Evolutionary conservation across 1,284 basidiomycete genomes (phyloP), one percentile per base, ranked within the genome.

Genomic region (Cryptococcus deneoformans): DNA sequence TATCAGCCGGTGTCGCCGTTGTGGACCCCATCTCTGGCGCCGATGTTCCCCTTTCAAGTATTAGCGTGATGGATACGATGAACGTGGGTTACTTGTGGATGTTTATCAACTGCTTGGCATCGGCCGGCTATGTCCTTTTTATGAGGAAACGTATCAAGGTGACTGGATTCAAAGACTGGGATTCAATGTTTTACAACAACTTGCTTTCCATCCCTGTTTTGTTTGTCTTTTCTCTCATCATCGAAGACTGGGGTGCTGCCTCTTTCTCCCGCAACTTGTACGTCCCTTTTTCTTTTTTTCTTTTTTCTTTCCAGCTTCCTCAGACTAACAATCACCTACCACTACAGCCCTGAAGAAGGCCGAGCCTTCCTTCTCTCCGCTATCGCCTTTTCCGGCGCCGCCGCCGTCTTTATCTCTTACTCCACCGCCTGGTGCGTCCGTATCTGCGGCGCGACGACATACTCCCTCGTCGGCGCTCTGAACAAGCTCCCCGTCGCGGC

Each of bases 161-260:
- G 45, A 98, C 92, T n/a, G 92, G 92, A 43, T 99, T 99, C 81
- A 95, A 93, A 61, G 95, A 99, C 75, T 97, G 93, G 94, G 96
- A 99, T 74, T 90, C 94, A 34, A 98, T 99, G 95, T 97, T 93
- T 80, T 99, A 98, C 82, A 98, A 97, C 82, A 99, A 99, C 79
- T 78, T 98, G 52, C 82, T 99, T 50, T 96, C 92, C 39, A 92
- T 99, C 67, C 93, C 96, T 45, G 86, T 98, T 40, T 82, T 99
- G 45, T 81, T 85, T 43, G 66, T 93, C 58, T 90, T 89, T 72
- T 96, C 93, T 12, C 71, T 99, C 62, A 66, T 94, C 53, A 80
- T 89, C 43, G 96, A 99, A 78, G 87, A 97, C 73, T 99, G 96
- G 96, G 86, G 88, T 50, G 78, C 80, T 6, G 87, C 85, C 57